Percentiles rank a stretch among this genome's conserved stretches.
Evolutionary conservation across 1,139 yeast species (phyloP).

Genomic region (Candida neerlandica): DNA sequence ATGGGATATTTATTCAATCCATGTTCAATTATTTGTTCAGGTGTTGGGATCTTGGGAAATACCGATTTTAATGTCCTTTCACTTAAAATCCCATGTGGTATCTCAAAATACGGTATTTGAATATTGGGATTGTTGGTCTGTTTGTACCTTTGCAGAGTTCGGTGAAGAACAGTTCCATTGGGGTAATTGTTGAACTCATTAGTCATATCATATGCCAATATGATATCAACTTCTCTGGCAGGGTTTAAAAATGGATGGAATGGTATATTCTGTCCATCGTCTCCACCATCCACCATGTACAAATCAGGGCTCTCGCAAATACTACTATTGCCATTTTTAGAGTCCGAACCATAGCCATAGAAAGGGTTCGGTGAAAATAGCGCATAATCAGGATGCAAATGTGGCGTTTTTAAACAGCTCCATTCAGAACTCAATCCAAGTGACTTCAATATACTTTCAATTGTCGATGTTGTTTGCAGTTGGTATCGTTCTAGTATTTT

Average conservation of each 20-base stretch:
- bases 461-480: constrained; percentile 40
- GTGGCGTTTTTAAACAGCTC: constrained; percentile 25
- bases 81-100: constrained; percentile 4
- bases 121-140: constrained; percentile 16
- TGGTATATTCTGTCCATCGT: constrained; percentile 48
- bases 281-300: constrained; percentile 48
- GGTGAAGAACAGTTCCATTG: constrained; percentile 35
- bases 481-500: constrained; percentile 40
- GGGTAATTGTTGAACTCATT: constrained; percentile 43
- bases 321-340: constrained; percentile 4
- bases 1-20: constrained; percentile 41
- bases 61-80: constrained; percentile 16
- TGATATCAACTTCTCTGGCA: constrained; percentile 34
- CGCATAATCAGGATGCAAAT: constrained; percentile 64
- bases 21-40: constrained; percentile 28
- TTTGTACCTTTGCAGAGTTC: constrained; percentile 26
- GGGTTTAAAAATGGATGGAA: constrained; percentile 38
- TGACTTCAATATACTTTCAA: constrained; percentile 45
- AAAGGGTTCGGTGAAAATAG: constrained; percentile 79
- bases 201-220: constrained; percentile 42
- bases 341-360: constrained; percentile 31
- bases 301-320: constrained; percentile 24
- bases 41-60: constrained; percentile 44
- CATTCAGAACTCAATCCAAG: constrained; percentile 47
- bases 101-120: constrained; percentile 22